A percentile compares a stretch with the other conserved stretches of the same genome.
These are phyloP conservation scores for Yueomyces sinensis DNA, from an alignment of 805 yeast genomes.

Conservation along the genomic window DNA sequence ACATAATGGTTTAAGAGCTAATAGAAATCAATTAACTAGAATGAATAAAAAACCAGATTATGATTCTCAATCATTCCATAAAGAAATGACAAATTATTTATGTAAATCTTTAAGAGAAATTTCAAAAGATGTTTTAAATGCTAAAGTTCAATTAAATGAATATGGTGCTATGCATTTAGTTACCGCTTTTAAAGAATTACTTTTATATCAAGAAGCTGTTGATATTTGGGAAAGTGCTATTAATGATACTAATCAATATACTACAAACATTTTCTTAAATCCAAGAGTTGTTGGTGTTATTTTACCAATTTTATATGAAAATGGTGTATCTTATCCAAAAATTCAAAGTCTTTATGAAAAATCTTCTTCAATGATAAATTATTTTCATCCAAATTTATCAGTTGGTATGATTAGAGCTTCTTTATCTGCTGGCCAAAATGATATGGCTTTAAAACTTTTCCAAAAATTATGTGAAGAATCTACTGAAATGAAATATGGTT, in stretches of 20 bases:
- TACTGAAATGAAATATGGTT: slow-evolving; percentile 16
- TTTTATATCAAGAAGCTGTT: slow-evolving; percentile 44
- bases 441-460: slow-evolving; percentile 48
- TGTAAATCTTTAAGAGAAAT: slow-evolving; percentile 34
- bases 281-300: slow-evolving; percentile 53
- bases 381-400: slow-evolving; percentile 30
- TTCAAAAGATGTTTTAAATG: slow-evolving; percentile 33
- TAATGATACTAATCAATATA: slow-evolving; percentile 3
- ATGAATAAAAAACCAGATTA: slow-evolving; percentile 42
- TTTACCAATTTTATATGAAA: slow-evolving; percentile 48
- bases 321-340: slow-evolving; percentile 44
- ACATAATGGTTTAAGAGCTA: slow-evolving; percentile 39
- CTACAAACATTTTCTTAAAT: slow-evolving; percentile 31
- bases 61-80: slow-evolving; percentile 38
- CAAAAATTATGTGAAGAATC: slow-evolving; percentile 34
- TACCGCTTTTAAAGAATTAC: slow-evolving; percentile 43
- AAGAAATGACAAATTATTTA: slow-evolving; percentile 33
- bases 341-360: slow-evolving; percentile 38
- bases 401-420: slow-evolving; percentile 62
- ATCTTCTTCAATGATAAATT: slow-evolving; percentile 14
- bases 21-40: slow-evolving; percentile 36
- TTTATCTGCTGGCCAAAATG: slow-evolving; percentile 43
- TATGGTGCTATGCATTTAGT: slow-evolving; percentile 40
- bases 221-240: slow-evolving; percentile 45
- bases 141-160: slow-evolving; percentile 28